Base-by-base conservation (phyloP, 1,284 basidiomycete species). In the Apiotrichum akiyoshidainum region DNA sequence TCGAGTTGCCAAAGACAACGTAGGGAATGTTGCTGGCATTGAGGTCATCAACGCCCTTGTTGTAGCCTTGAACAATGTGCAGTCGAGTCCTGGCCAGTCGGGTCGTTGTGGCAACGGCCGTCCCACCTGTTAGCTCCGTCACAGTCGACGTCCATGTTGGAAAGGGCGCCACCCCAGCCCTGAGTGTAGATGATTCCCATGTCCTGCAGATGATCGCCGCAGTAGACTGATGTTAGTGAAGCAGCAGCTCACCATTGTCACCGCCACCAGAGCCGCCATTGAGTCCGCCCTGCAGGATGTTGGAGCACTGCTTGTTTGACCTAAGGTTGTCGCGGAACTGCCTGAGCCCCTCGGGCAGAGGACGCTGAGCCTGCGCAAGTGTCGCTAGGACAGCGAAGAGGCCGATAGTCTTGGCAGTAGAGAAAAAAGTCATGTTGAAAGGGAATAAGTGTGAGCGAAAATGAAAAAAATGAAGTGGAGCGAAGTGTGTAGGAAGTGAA, bases 111-210 rank as follows among this genome's bases (percentile, higher is more conserved):
- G 37, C 48, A 50, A 12, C 35, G 17, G 5, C 48, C 35, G 21
- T 33, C 35, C 13, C 19, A 37, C 1, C 14, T 19, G 6, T 10
- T 21, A 12, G 48, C 48, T 21, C 48, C 48, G 21, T 50, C 50
- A 17, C 50, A 52, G 50, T 52, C 50, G 11, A 26, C 34, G 50
- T 52, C 50, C 50, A 52, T 52, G 41, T 52, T 17, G 5, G 40
- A 10, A 1, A 52, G 17, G 10, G 17, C 19, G 50, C 40, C 40
- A n/a, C n/a, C n/a, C n/a, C n/a, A n/a, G 50, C 50, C 50, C 50
- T 33, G 14, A 26, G 26, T 19, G 50, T 52, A 52, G 17, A 52
- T 16, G 8, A 52, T 26, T 13, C 50, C 41, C 14, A 41, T 7
- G 50, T 44, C 41, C n/a, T 50, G 35, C 40, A n/a, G n/a, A 26